Percentiles rank a stretch among this genome's conserved stretches.
Conservation (phyloP, 192 early-diverging fungal species). For the Rhizophagus sp. region DNA sequence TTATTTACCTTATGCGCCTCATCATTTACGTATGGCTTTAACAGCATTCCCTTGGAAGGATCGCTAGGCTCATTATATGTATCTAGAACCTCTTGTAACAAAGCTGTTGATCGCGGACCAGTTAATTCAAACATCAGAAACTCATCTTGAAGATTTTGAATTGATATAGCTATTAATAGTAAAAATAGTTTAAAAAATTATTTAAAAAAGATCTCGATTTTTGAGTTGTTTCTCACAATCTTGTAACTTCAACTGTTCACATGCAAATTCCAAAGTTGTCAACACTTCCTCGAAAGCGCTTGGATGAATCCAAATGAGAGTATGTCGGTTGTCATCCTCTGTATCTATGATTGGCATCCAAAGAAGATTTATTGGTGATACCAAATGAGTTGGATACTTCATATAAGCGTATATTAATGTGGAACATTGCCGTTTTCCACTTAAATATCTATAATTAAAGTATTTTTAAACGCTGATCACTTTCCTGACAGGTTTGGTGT, state of each 20-base stretch:
- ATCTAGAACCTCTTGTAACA: conserved; percentile 68
- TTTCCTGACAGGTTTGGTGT: no score
- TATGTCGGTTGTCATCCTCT: conserved; percentile 30
- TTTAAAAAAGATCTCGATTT: not conserved
- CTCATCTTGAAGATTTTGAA: conserved; percentile 56
- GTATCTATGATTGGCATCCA: conserved; percentile 58
- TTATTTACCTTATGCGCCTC: conserved; percentile 47
- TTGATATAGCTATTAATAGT: conserved; percentile 21
- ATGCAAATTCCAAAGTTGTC: conserved; percentile 34
- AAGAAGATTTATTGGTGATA: conserved; percentile 75
- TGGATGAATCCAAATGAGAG: conserved; percentile 82
- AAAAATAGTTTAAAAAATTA: not conserved
- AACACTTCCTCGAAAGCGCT: conserved; percentile 54
- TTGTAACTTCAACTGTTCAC: conserved; percentile 16
- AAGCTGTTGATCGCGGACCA: conserved; percentile 78
- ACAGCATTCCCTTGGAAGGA: not conserved
- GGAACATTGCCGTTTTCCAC: conserved; percentile 60
- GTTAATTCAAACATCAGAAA: conserved; percentile 83
- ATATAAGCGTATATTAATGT: conserved; percentile 53
- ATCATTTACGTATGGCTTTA: not conserved
- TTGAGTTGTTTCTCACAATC: not conserved
- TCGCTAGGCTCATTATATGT: conserved; percentile 24
- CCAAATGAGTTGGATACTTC: conserved; percentile 57
- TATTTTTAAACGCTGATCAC: not conserved
- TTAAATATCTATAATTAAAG: conserved; percentile 48